Evolutionary conservation across 305 asterid species (phyloP), one percentile per base, ranked within the genome.

Genomic region (Fraxinus latifolia): DNA sequence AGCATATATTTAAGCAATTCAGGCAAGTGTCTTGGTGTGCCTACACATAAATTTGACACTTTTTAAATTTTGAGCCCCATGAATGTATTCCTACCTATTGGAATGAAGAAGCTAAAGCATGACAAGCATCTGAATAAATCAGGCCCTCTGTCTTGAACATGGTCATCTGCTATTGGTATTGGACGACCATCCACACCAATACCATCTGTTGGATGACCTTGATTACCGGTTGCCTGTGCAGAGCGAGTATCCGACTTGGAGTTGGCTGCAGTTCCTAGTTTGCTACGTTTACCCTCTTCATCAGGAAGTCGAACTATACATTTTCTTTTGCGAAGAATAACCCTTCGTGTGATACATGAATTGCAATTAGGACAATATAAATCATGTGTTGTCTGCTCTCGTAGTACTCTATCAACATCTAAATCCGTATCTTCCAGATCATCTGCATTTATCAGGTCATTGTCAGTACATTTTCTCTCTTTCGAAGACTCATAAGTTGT

Each of bases 51-150:
- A n/a, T 53, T 53, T 53, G 7, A n/a, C 23, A n/a, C 2, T 53
- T 53, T n/a, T 1, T n/a, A 53, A 53, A n/a, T 15, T 53, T 53
- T 53, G 62, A 53, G 23, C 23, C 62, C 23, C 62, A n/a, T 44
- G 58, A 33, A 32, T 32, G 82, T 74, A 73, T 33, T 34, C 86
- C 76, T 79, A 95, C 98, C 92, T 77, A 87, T 79, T 72, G 95
- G 97, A 77, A 91, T 89, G 87, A 95, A 95, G 84, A 95, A 87
- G 87, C 93, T 91, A 89, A 95, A 95, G 90, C 99, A 95, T 60
- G 98, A 89, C 65, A 93, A 87, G 90, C 97, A 95, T 92, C 97
- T 91, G 90, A 95, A 93, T 81, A 93, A 5, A 83, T 84, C 91
- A 65, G 94, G 90, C 31, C 84, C 90, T 81, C 87, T 84, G 14